Evolutionary conservation across 2,329 filamentous ascomycete species (phyloP).

Genomic region (Paraconiothyrium sp.): DNA sequence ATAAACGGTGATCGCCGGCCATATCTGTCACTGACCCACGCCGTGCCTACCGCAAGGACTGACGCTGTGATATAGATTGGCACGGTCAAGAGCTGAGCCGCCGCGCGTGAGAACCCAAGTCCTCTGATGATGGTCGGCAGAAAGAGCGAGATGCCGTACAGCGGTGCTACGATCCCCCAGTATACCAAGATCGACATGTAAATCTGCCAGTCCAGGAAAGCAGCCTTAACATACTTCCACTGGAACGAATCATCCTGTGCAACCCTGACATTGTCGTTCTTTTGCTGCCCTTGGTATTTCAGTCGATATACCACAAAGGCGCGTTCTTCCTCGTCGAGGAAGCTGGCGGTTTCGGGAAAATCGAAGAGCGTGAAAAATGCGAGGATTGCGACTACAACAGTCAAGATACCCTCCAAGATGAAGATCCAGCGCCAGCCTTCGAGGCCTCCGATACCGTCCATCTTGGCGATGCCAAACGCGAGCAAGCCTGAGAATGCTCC

Average conservation of each 20-base stretch:
- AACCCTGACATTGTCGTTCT: conserved; percentile 71
- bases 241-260: conserved; percentile 73
- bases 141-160: conserved; percentile 50
- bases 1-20: conserved; percentile 49
- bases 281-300: conserved; percentile 57
- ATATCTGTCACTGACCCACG: conserved; percentile 41
- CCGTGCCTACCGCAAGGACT: conserved; percentile 44
- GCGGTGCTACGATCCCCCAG: conserved; percentile 62
- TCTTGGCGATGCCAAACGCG: conserved; percentile 67
- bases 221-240: conserved; percentile 63
- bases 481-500: conserved; percentile 69
- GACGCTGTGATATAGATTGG: conserved; percentile 55
- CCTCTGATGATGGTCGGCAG: conserved; percentile 59
- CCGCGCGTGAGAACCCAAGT: conserved; percentile 52
- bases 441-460: conserved; percentile 62
- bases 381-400: conserved; percentile 46
- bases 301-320: conserved; percentile 70
- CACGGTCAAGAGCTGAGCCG: conserved; percentile 54
- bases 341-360: conserved; percentile 68
- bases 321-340: conserved; percentile 63
- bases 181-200: conserved; percentile 67
- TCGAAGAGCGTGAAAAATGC: conserved; percentile 68
- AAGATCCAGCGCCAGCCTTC: conserved; percentile 49
- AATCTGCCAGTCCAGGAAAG: conserved; percentile 60
- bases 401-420: conserved; percentile 48